phyloP scores from a whole-genome alignment of 306 rosid species.

The Ormosia semicastrata region DNA sequence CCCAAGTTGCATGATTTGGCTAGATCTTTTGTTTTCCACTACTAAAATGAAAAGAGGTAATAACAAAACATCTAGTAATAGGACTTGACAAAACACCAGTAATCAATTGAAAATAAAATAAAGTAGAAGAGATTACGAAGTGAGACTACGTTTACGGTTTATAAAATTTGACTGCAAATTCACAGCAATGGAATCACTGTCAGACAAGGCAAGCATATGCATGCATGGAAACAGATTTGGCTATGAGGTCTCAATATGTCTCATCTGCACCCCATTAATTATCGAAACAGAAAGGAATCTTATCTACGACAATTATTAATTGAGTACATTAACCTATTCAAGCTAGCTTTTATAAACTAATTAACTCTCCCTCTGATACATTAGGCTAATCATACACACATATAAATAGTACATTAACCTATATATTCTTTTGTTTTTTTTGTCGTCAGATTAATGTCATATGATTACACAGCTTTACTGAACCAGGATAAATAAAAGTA shows the following conservation, averaged over 20 bases:
- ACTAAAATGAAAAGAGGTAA: neutral
- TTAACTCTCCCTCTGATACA: neutral
- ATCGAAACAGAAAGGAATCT: conserved; percentile 29
- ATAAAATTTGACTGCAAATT: neutral
- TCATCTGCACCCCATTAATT: conserved; percentile 21
- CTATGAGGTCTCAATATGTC: neutral
- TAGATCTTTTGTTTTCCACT: neutral
- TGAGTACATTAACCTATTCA: neutral
- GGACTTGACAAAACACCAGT: neutral
- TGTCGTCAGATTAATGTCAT: neutral
- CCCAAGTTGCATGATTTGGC: conserved; percentile 12
- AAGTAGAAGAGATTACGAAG: neutral
- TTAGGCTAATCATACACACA: neutral
- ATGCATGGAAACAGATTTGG: conserved; percentile 25
- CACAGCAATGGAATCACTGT: conserved; percentile 30
- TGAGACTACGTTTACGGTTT: neutral
- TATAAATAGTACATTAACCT: neutral
- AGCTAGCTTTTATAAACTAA: neutral
- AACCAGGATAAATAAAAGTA: neutral
- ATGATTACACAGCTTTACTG: neutral
- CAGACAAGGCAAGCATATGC: conserved; percentile 7
- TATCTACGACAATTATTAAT: neutral
- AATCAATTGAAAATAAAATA: neutral
- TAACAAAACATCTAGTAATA: neutral
- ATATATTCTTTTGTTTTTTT: neutral